A percentile compares a stretch with the other conserved stretches of the same genome.
Evolutionary conservation across 306 rosid species (phyloP).

Genomic region (Vigna trinervia): DNA sequence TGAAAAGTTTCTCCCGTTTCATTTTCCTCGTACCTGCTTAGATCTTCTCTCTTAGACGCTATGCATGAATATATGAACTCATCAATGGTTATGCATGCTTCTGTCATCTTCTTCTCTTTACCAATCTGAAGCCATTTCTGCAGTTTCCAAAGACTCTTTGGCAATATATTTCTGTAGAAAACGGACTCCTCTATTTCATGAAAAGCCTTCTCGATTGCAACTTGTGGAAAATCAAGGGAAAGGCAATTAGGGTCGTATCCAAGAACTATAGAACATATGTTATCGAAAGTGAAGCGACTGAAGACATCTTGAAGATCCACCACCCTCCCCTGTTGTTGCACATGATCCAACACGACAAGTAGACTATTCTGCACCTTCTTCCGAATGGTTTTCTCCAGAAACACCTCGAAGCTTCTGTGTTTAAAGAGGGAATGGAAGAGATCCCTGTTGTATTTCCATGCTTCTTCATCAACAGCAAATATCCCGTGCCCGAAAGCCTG

Average conservation of each 20-base stretch:
- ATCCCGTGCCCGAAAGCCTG: slow-evolving; percentile 53
- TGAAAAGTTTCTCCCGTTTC: not conserved
- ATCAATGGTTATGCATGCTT: slow-evolving; percentile 46
- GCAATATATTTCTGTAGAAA: slow-evolving; percentile 41
- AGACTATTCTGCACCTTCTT: slow-evolving; percentile 31
- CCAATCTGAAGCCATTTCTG: slow-evolving; percentile 55
- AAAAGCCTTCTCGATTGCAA: slow-evolving; percentile 52
- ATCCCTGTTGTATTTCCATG: slow-evolving; percentile 45
- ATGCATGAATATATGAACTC: slow-evolving; percentile 40
- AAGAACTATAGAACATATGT: slow-evolving; percentile 42
- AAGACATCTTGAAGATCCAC: slow-evolving; percentile 56
- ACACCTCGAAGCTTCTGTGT: not conserved
- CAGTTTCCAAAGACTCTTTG: slow-evolving; percentile 51
- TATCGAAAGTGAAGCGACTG: slow-evolving; percentile 51
- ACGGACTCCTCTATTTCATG: slow-evolving; percentile 40
- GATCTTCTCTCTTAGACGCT: slow-evolving; percentile 34
- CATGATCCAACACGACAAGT: slow-evolving; percentile 34
- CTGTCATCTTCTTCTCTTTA: slow-evolving; percentile 38
- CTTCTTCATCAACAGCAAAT: slow-evolving; percentile 41
- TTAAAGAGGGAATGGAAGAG: slow-evolving; percentile 38
- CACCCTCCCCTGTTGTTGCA: not conserved
- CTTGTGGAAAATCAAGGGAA: slow-evolving; percentile 45
- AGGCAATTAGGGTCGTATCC: slow-evolving; percentile 56
- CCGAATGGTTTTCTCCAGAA: slow-evolving; percentile 34
- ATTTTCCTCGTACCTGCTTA: not conserved